These are phyloP conservation scores for Isoetes taiwanensis DNA, from an alignment of 75 land plant genomes.

Conservation along the genomic window DNA sequence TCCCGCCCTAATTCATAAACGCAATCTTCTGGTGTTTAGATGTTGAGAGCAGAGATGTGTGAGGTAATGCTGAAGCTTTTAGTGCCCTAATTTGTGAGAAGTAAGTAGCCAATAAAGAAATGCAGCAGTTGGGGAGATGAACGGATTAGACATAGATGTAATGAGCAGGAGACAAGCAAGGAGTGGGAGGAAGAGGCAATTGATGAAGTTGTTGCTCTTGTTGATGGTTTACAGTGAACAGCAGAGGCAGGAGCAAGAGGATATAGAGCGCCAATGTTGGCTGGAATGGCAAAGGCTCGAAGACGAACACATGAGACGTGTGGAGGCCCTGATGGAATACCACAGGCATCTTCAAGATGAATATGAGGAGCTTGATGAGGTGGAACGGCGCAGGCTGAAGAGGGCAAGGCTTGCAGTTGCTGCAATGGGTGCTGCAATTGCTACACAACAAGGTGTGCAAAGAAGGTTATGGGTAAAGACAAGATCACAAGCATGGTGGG, in stretches of 20 bases:
- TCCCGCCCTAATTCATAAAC: no score
- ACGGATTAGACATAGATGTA: no score
- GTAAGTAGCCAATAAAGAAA: no score
- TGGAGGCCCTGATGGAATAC: conserved; percentile 26
- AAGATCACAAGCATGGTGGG: conserved; percentile 81
- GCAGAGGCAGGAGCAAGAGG: conserved; percentile 26
- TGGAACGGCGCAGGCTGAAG: not conserved
- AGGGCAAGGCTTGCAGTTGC: conserved; percentile 13
- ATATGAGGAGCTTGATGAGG: conserved; percentile 22
- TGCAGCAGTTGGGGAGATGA: no score
- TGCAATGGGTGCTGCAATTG: conserved; percentile 28
- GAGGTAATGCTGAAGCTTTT: no score
- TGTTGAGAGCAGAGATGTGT: no score
- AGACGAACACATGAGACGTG: conserved; percentile 26
- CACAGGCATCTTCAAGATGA: conserved; percentile 28
- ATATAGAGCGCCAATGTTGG: conserved; percentile 17
- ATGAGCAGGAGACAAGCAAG: no score
- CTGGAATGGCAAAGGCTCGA: conserved; percentile 23
- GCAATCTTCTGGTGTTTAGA: no score
- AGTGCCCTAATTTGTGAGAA: no score
- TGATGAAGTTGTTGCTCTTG: conserved; percentile 16
- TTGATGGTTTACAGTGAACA: conserved; percentile 23
- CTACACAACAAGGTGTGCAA: conserved; percentile 43
- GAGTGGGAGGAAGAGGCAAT: no score
- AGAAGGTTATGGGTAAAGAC: conserved; percentile 84